A percentile compares a stretch with the other conserved stretches of the same genome.
Conservation (phyloP, 371 early-diverging fungal species). For the Thermomucor indicae-seudaticae region DNA sequence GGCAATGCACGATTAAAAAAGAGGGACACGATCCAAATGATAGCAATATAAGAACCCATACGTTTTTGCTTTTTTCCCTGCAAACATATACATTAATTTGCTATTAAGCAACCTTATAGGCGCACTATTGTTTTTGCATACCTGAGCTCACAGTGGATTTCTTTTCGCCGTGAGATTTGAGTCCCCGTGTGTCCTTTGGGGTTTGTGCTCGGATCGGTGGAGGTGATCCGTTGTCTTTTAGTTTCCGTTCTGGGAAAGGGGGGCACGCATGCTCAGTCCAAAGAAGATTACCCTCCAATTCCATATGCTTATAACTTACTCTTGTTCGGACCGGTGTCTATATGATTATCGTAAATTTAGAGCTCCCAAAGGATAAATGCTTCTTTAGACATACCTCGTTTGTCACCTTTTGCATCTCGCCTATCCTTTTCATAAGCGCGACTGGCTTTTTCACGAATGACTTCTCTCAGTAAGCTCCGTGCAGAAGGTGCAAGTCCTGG, state of each 20-base stretch:
- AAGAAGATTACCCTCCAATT: neutral
- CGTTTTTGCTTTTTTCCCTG: constrained; percentile 11
- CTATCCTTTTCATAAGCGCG: constrained; percentile 30
- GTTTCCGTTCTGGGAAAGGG: constrained; percentile 16
- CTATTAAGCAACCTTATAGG: neutral
- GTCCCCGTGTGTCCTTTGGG: constrained; percentile 19
- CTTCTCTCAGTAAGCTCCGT: constrained; percentile 22
- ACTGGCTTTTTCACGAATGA: constrained; percentile 24
- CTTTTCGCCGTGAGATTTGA: constrained; percentile 22
- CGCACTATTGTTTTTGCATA: constrained; percentile 1
- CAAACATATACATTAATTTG: neutral
- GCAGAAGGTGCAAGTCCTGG: constrained; percentile 39
- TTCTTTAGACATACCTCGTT: constrained; percentile 28
- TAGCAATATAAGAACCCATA: neutral
- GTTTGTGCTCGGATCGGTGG: constrained; percentile 23
- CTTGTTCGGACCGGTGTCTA: constrained; percentile 3
- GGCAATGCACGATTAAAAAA: neutral
- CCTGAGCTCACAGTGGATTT: constrained; percentile 16
- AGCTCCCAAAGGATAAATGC: too few species aligned
- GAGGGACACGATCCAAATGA: too few species aligned
- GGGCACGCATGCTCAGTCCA: neutral
- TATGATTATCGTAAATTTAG: neutral
- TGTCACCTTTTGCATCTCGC: constrained; percentile 31
- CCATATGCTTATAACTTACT: neutral
- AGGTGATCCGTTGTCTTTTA: constrained; percentile 16